These are phyloP conservation scores for Ascochyta lentis DNA, from an alignment of 2,329 filamentous ascomycete species.

Conservation along the genomic window DNA sequence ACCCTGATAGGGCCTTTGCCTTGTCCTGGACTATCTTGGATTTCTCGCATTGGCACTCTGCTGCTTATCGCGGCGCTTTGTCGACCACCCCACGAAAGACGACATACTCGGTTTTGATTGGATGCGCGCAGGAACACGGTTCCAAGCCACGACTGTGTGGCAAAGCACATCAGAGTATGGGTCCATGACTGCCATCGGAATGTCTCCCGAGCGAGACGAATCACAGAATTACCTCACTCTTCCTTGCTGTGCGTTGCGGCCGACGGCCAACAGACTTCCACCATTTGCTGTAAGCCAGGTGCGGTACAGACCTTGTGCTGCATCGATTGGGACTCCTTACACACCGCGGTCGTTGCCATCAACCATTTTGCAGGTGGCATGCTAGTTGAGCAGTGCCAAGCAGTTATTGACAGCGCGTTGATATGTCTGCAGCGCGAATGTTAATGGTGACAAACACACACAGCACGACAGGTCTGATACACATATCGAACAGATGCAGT, in stretches of 20 bases:
- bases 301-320: constrained; percentile 5
- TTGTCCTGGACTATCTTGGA: constrained; percentile 12
- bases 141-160: constrained; percentile 8
- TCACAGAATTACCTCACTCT: constrained; percentile 16
- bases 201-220: constrained; percentile 13
- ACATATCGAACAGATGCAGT: neutral
- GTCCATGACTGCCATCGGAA: constrained; percentile 18
- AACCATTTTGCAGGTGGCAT: neutral
- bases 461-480: neutral
- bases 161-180: constrained; percentile 15
- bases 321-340: neutral
- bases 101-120: constrained; percentile 22
- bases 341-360: neutral
- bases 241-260: constrained; percentile 14
- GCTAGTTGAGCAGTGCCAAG: neutral
- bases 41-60: constrained; percentile 7
- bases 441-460: neutral
- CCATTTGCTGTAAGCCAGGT: constrained; percentile 24
- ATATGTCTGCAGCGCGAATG: neutral
- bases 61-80: constrained; percentile 33
- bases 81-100: constrained; percentile 30
- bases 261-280: constrained; percentile 34
- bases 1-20: constrained; percentile 15
- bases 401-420: neutral
- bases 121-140: constrained; percentile 19